Evolutionary conservation across 2,329 filamentous ascomycete species (phyloP).

Genomic region (Botrytis byssoidea): DNA sequence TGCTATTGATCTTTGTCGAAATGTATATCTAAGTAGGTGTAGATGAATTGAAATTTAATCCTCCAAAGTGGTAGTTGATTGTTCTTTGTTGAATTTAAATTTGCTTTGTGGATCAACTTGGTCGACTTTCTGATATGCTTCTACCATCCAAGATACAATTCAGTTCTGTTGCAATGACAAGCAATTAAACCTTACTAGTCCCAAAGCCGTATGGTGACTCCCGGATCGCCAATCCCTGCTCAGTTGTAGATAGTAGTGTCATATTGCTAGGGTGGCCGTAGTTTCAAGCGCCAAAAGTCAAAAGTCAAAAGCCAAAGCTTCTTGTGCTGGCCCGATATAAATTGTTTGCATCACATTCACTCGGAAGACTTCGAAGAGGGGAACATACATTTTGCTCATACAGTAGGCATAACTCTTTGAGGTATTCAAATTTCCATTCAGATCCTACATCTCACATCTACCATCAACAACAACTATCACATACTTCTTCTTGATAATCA

Average conservation of each 20-base stretch:
- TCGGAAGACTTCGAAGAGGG: background rate
- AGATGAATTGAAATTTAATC: background rate
- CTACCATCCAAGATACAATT: slow-evolving; percentile 2
- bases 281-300: background rate
- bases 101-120: slow-evolving; percentile 18
- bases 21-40: background rate
- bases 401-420: background rate
- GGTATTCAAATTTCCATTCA: background rate
- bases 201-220: background rate
- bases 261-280: background rate
- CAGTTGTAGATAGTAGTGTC: background rate
- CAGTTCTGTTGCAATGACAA: slow-evolving; percentile 1
- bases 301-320: background rate
- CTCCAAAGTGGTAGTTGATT: background rate
- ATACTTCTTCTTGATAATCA: background rate
- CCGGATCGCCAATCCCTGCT: background rate
- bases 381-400: background rate
- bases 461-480: background rate
- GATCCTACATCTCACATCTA: background rate
- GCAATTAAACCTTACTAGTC: background rate
- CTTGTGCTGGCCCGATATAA: background rate
- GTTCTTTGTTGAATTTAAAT: slow-evolving; percentile 3
- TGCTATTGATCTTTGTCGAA: background rate
- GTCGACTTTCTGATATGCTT: slow-evolving; percentile 10
- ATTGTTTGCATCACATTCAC: background rate